Evolutionary conservation across 2,329 filamentous ascomycete genomes (phyloP), one percentile per base, ranked within the genome.

Genomic region (Fusarium armeniacum): DNA sequence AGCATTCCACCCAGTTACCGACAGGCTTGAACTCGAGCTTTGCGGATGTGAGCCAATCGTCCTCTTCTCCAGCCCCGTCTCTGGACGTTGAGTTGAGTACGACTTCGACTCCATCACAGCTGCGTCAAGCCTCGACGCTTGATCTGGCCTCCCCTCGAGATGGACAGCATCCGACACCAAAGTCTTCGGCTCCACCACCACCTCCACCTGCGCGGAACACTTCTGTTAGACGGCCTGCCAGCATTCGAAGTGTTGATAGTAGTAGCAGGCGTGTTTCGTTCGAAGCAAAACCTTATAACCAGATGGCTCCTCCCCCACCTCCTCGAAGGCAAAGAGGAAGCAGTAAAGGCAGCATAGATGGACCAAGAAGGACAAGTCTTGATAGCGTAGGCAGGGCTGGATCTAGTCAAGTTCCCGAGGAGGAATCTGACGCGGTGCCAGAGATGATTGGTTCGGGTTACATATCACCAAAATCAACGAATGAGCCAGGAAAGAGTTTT

Each of bases 261-360:
- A 70, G 76, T 3, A 75, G 74, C 36, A 72, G 77, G 32, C 75
- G 76, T 20, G 35, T 75, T n/a, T 71, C 72, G 47, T 54, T 54
- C 50, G 69, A 80, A 72, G 65, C 76, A 52, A 75, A 79, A 47
- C 58, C 68, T 15, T 73, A 78, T 47, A 73, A 74, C 36, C 61
- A 71, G 32, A 71, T 72, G 74, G 57, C 78, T 72, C 73, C 78
- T 51, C 82, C 81, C 4, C 85, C 85, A 6, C 85, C 86, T 0
- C 86, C 86, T 7, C 86, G 84, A 20, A 82, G 86, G 47, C 79
- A 81, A 38, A 79, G 84, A 44, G 84, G 83, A 4, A 81, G 80
- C 58, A 86, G 85, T 63, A 81, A 79, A 54, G 80, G 81, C 11
- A 83, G 81, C 54, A 73, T 80, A 28, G 83, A 84, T 36, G 77